Percentiles rank a stretch among this genome's conserved stretches.
phyloP scores from a whole-genome alignment of 2,329 filamentous ascomycete genomes.

The Thielaviopsis musarum region DNA sequence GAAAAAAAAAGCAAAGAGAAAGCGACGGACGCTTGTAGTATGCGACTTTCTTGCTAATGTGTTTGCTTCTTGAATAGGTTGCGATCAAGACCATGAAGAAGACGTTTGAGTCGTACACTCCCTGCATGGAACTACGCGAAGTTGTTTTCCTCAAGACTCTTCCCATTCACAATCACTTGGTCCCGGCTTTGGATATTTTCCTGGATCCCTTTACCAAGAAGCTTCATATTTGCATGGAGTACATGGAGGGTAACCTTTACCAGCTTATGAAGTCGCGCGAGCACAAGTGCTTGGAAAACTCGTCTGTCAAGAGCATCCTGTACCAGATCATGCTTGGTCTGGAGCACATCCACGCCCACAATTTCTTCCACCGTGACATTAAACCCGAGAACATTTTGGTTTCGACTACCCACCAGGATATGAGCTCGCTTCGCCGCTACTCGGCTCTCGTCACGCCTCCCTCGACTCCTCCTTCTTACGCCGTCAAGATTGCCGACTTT shows the following conservation, averaged over 20 bases:
- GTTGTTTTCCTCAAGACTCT: conserved; percentile 90
- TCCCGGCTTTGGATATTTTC: conserved; percentile 97
- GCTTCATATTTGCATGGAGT: conserved; percentile 97
- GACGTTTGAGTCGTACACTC: conserved; percentile 80
- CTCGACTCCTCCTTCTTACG: conserved; percentile 82
- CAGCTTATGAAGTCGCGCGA: conserved; percentile 97
- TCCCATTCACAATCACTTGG: conserved; percentile 74
- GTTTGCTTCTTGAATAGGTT: conserved; percentile 39
- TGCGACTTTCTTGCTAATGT: neutral
- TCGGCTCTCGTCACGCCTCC: conserved; percentile 87
- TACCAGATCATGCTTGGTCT: conserved; percentile 93
- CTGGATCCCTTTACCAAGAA: conserved; percentile 91
- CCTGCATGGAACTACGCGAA: conserved; percentile 85
- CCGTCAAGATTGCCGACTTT: conserved; percentile 97
- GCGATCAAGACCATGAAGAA: conserved; percentile 99
- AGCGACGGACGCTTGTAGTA: neutral
- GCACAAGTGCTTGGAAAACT: conserved; percentile 79
- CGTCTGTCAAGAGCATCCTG: conserved; percentile 91
- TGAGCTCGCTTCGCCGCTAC: conserved; percentile 74
- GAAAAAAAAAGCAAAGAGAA: neutral
- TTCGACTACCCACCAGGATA: conserved; percentile 70
- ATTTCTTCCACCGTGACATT: conserved; percentile 98
- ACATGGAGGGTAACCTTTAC: conserved; percentile 98
- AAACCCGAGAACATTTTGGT: conserved; percentile 98
- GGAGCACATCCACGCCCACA: conserved; percentile 91